Evolutionary conservation across 73 alveolate species (phyloP).

Genomic region (Paramecium bursaria): DNA sequence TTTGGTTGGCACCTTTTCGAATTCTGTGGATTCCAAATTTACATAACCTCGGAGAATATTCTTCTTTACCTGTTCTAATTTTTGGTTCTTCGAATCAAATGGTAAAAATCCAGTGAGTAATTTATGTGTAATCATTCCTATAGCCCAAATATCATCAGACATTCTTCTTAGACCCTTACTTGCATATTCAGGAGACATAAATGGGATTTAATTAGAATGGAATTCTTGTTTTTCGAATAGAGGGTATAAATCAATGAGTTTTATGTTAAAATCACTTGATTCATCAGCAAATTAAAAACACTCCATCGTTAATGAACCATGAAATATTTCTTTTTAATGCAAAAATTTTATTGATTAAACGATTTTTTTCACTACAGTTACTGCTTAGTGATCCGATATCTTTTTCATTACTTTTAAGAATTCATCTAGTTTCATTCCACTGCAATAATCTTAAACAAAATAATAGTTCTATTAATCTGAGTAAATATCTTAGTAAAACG

Average conservation of each 20-base stretch:
- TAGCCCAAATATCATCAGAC: conserved; percentile 30
- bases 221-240: conserved; percentile 22
- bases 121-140: conserved; percentile 29
- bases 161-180: neutral
- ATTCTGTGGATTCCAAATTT: neutral
- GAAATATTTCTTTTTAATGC: conserved; percentile 5
- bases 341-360: conserved; percentile 1
- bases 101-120: conserved; percentile 5
- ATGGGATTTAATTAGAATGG: neutral
- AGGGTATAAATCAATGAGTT: conserved; percentile 24
- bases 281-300: conserved; percentile 3
- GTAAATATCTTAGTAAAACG: neutral
- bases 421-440: conserved; percentile 46
- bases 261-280: neutral
- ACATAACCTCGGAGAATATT: conserved; percentile 5
- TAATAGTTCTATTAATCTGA: conserved; percentile 25
- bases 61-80: neutral
- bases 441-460: conserved; percentile 44
- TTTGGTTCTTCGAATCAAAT: neutral
- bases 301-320: neutral
- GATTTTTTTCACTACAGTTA: neutral
- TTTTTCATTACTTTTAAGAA: neutral
- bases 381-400: neutral
- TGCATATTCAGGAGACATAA: conserved; percentile 36
- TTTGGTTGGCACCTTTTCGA: neutral